Evolutionary conservation across 2,329 filamentous ascomycete species (phyloP).

Genomic region (Xylaria digitata): DNA sequence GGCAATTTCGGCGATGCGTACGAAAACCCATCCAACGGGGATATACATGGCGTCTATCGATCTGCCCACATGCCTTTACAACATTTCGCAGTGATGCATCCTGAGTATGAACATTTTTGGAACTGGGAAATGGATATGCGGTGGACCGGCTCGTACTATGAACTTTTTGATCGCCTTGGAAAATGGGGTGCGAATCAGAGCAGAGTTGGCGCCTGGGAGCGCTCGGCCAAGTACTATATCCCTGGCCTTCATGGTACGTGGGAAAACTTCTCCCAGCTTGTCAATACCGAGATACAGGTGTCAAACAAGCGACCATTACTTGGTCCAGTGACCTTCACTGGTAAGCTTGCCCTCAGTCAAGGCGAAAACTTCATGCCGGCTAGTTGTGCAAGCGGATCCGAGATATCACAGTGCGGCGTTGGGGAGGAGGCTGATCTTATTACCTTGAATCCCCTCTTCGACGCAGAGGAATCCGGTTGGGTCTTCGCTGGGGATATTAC

Average conservation of each 20-base stretch:
- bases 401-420: constrained; percentile 69
- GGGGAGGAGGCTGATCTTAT: constrained; percentile 80
- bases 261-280: constrained; percentile 76
- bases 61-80: constrained; percentile 72
- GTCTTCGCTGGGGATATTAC: constrained; percentile 77
- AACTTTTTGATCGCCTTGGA: constrained; percentile 75
- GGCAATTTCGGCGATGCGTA: constrained; percentile 77
- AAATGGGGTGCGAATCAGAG: constrained; percentile 76
- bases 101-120: constrained; percentile 75
- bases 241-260: constrained; percentile 75
- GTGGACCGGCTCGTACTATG: constrained; percentile 74
- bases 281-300: constrained; percentile 68
- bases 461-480: constrained; percentile 77
- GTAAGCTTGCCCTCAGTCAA: constrained; percentile 59
- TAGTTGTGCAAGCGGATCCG: constrained; percentile 65
- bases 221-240: constrained; percentile 80
- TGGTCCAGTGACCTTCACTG: constrained; percentile 70
- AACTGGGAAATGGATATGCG: constrained; percentile 78
- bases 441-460: constrained; percentile 81
- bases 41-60: constrained; percentile 77
- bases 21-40: constrained; percentile 65
- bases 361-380: constrained; percentile 68
- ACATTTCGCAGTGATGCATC: constrained; percentile 71
- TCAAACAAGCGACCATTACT: constrained; percentile 70
- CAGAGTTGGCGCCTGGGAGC: constrained; percentile 80